A percentile compares a stretch with the other conserved stretches of the same genome.
These are phyloP conservation scores for Solanum tarijense DNA, from an alignment of 257 asterid genomes.

Conservation along the genomic window DNA sequence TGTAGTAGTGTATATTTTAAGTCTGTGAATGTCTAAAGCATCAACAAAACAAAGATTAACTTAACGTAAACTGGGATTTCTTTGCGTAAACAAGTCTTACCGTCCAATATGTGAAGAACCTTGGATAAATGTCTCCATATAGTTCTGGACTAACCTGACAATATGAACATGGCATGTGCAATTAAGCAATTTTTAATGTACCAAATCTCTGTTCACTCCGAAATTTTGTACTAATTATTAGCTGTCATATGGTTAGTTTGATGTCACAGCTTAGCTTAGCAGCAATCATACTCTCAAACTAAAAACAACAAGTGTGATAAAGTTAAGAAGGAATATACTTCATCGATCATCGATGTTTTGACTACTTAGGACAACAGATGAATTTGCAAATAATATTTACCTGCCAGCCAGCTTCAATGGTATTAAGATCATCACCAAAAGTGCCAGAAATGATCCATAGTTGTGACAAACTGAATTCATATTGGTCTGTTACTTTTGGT, in stretches of 20 bases:
- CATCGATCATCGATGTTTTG: neutral
- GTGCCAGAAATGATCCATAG: slow-evolving; percentile 1
- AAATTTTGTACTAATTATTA: neutral
- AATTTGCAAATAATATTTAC: neutral
- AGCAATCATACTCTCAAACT: neutral
- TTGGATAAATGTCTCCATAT: neutral
- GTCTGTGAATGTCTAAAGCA: neutral
- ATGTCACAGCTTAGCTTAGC: neutral
- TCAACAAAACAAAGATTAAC: neutral
- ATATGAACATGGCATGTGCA: neutral
- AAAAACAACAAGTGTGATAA: neutral
- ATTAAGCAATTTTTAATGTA: neutral
- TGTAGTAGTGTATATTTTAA: neutral
- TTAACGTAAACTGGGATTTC: neutral
- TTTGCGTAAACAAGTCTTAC: neutral
- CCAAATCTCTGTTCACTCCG: neutral
- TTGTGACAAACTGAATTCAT: slow-evolving; percentile 8
- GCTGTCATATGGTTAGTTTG: neutral
- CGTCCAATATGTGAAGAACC: slow-evolving; percentile 8
- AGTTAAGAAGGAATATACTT: neutral
- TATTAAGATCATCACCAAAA: slow-evolving; percentile 3
- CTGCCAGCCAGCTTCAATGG: slow-evolving; percentile 7
- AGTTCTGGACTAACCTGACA: slow-evolving; percentile 4
- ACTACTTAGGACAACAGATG: neutral
- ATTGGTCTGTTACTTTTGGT: neutral